Evolutionary conservation across 129 eudicot species (phyloP), one percentile per base, ranked within the genome.

Genomic region (Gnaphalium uliginosum): DNA sequence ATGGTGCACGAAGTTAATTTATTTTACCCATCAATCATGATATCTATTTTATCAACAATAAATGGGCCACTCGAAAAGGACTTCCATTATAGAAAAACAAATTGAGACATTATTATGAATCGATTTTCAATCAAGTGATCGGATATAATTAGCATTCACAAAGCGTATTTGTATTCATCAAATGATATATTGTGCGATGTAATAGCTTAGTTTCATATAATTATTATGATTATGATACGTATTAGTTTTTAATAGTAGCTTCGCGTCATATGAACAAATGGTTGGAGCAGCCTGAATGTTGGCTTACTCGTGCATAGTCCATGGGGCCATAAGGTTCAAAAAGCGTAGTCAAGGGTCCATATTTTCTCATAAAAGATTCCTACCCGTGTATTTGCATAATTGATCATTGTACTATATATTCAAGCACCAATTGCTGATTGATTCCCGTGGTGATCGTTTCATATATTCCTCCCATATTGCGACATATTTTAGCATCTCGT

Each of bases 341-440:
- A 60, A 81, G 29, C 17, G 86, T 86, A 4, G 87, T 71, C 32
- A 84, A 68, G 30, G 54, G 33, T 25, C 91, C 88, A 50, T 84
- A 81, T 71, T 86, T 91, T 65, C 88, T 78, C 76, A 37, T 37
- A 70, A 78, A 2, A 72, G 91, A 35, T 82, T 88, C 76, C 78
- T 69, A 2, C 87, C 89, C 81, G 83, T 87, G 76, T 89, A 92
- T 79, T 76, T 81, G 84, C 88, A 87, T 35, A 88, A 22, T 58
- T 84, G 88, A 79, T 88, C 91, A 73, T 91, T 86, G 68, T 86
- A 84, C 91, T 89, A 88, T 46, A 90, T 86, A 19, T 86, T 82
- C 1, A 82, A 17, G 78, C 85, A 41, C 76, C 89, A 66, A 90
- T 59, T 32, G 89, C 82, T 6, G 86, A 77, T 63, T 87, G 73